These are phyloP conservation scores for Begonia loranthoides DNA, from an alignment of 306 rosid genomes.

Conservation along the genomic window DNA sequence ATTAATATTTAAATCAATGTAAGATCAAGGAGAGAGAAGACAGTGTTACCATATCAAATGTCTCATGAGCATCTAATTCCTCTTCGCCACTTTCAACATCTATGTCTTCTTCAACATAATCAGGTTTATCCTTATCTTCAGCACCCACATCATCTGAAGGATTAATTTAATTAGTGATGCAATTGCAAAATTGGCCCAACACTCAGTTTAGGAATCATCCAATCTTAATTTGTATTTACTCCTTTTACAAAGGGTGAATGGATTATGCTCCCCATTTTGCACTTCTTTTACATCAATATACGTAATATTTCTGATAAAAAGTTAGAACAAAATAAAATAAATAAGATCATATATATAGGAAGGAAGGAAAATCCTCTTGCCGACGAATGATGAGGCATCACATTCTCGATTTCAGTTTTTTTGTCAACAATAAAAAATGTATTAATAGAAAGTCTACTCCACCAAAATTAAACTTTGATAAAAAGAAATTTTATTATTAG, in stretches of 20 bases:
- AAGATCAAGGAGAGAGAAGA: conserved; percentile 1
- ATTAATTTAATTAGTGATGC: conserved; percentile 1
- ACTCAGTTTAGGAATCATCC: no score
- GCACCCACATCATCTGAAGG: conserved; percentile 11
- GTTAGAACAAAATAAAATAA: no score
- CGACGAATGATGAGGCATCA: no score
- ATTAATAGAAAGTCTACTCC: no score
- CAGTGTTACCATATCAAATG: conserved; percentile 30
- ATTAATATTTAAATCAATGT: no score
- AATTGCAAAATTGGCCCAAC: not conserved
- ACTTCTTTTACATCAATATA: not conserved
- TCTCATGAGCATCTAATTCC: conserved; percentile 40
- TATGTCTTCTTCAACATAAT: conserved; percentile 33
- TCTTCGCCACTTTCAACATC: conserved; percentile 47
- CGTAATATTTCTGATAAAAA: no score
- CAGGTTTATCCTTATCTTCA: conserved; percentile 38
- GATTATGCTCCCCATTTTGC: not conserved
- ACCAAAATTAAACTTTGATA: no score
- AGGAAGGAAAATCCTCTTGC: not conserved
- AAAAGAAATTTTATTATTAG: no score
- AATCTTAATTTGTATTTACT: not conserved
- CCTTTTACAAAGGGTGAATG: not conserved
- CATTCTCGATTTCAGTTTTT: no score
- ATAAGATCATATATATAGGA: not conserved
- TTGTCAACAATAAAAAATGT: no score